Evolutionary conservation across 2,329 filamentous ascomycete genomes (phyloP), one percentile per base, ranked within the genome.

Genomic region (Biscogniauxia sp.): DNA sequence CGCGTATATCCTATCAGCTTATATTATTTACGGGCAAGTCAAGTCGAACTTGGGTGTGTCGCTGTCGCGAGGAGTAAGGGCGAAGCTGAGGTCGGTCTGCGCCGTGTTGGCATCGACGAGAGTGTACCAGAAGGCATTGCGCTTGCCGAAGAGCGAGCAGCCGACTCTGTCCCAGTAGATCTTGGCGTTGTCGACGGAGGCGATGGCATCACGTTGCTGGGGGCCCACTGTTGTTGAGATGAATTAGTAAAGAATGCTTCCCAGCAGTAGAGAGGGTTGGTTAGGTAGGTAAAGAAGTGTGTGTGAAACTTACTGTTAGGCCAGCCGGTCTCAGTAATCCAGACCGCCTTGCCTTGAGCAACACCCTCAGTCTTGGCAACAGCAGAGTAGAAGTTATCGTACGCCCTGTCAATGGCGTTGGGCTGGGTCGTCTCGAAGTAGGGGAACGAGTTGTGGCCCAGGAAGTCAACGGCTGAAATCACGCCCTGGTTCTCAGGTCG

Each of bases 61-160:
- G 26, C 55, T 64, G 5, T 58, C 60, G 25, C 63, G 56, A 20
- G 70, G 68, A 1, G 70, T 72, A 23, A 73, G 55, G 11, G 58
- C 65, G 45, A 72, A 72, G 19, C 68, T 71, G 25, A 73, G 66
- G 20, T 70, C 65, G 3, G 62, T 63, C 55, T 69, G 76, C 51
- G 74, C 75, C 37, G 71, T 75, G 59, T 73, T 75, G 32, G 77
- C 78, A 66, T 86, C 83, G 64, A 82, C 78, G n/a, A 85, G 76
- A 23, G 79, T 82, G 69, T 81, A 83, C 79, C 83, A 86, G 74
- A 80, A 86, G 26, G 79, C 78, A 57, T 74, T 75, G 54, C 73
- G 73, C 25, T 67, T 60, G n/a, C 69, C 67, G 54, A 73, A 72
- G 6, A 71, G 62, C 20, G 66, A 61, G 55, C 71, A 73, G n/a